phyloP scores from a whole-genome alignment of 257 asterid species.

The Hygrophila difformis region DNA sequence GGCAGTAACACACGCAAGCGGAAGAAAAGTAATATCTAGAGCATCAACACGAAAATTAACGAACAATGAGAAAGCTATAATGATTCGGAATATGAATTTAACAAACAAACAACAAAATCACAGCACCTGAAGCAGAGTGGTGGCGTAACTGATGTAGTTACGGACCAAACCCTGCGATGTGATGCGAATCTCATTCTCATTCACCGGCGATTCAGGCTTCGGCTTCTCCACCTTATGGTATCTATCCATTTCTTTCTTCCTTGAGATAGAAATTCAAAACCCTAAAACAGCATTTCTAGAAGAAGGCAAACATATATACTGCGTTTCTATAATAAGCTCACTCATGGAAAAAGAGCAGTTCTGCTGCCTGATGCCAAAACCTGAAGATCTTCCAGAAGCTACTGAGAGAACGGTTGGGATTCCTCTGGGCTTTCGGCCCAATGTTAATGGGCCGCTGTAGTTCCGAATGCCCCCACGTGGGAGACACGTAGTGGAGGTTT shows the following conservation, averaged over 20 bases:
- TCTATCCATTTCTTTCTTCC: slow-evolving; percentile 51
- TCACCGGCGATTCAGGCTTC: slow-evolving; percentile 63
- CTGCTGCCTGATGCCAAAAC: too few relatives aligned
- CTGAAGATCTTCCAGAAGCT: too few relatives aligned
- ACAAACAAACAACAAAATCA: too few relatives aligned
- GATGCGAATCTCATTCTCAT: slow-evolving; percentile 95
- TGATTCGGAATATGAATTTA: too few relatives aligned
- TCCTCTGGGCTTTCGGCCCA: slow-evolving; percentile 9
- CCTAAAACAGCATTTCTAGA: slow-evolving; percentile 47
- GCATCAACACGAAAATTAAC: too few relatives aligned
- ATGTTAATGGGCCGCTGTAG: not conserved
- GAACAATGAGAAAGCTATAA: too few relatives aligned
- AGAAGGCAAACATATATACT: slow-evolving; percentile 1
- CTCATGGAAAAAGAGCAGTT: too few relatives aligned
- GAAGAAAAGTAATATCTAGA: too few relatives aligned
- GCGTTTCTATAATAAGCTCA: too few relatives aligned
- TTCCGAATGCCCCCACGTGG: too few relatives aligned
- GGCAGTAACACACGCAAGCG: too few relatives aligned
- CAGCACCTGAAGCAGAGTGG: slow-evolving; percentile 82
- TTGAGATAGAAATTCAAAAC: slow-evolving; percentile 23
- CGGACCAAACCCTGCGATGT: slow-evolving; percentile 82
- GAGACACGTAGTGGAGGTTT: too few relatives aligned
- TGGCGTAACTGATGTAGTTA: slow-evolving; percentile 78
- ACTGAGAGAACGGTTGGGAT: not conserved
- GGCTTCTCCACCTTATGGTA: slow-evolving; percentile 87